Evolutionary conservation across 805 yeast species (phyloP), one percentile per base, ranked within the genome.

Genomic region (Cyberlindnera euphorbiiphila): DNA sequence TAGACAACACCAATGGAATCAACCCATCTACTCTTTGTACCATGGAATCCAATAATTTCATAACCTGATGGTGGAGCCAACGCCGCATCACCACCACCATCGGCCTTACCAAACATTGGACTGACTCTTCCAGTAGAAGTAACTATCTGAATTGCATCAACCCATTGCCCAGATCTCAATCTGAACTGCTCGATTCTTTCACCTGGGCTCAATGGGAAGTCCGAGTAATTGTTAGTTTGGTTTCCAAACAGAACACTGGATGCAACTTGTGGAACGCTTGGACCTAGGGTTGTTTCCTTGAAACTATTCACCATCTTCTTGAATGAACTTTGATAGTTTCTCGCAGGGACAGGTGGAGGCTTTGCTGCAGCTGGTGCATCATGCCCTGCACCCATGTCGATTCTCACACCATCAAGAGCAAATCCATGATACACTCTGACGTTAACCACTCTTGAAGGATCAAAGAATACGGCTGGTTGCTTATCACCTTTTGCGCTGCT

Each of bases 81-180:
- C 14, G 70, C 69, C 23, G 76, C 72, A 7, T 69, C 55, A 4
- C 81, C 72, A 9, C 84, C 82, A 6, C 97, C 97, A 7, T 69
- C 68, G 1, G 63, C 56, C 33, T 84, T 84, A 11, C 97, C 97
- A 47, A 65, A 73, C 69, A 75, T 61, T 2, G 68, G 69, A 26
- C 82, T 73, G 1, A 65, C 50, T 43, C 78, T 66, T 2, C 82
- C 83, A 4, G 55, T 54, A 39, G 63, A 65, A 3, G 95, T 84
- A 14, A 78, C 67, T 23, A 93, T 64, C 54, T 85, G 93, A 16
- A 86, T 64, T 2, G 82, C 96, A 65, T 93, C 98, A 5, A 93
- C 67, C 97, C 98, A 93, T 2, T 70, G 78, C 9, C 98, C 98
- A 28, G 77, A 68, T 46, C 95, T 69, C 31, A 87, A 62, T 29